Evolutionary conservation across 345 rosid genomes (phyloP), one percentile per base, ranked within the genome.

Genomic region (Trapa bicornis): DNA sequence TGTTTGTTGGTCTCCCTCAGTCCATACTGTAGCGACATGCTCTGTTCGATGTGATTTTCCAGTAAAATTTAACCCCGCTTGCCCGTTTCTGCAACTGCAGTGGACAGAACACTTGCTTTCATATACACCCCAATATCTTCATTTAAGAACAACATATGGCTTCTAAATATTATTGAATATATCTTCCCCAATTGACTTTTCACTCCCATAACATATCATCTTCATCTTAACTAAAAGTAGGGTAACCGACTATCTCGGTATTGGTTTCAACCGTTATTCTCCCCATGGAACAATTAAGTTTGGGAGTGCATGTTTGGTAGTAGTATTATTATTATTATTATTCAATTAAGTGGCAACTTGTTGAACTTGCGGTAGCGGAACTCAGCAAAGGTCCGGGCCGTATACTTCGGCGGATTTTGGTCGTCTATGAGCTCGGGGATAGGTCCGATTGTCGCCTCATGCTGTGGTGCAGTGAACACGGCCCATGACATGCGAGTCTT

Each of bases 401-500:
- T 62, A 68, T 71, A 80, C 37, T 82, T 80, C 29, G 81, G 69
- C 2, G 78, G 83, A 16, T 72, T 76, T 56, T 71, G 62, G 22
- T 76, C 81, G 6, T 81, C 61, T 32, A 85, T 64, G 6, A 85
- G 79, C 74, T 57, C 73, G 2, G 82, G 70, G 56, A 81, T 68
- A 16, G 89, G 84, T 0, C 87, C 87, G 2, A 85, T 81, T 65
- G 73, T 0, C 0, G 78, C 73, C 48, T 79, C 79, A 10, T 71
- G 81, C 15, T 79, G 80, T 1, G 89, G 89, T 11, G 54, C 56
- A 17, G 72, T 33, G 37, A 85, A 78, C 68, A 83, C 77, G 33
- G 85, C 84, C 87, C 87, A 83, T 6, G 87, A 85, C 79, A 81
- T 81, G 22, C 82, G 77, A 39, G 62, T 77, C 15, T 36, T 61